Evolutionary conservation across 2,329 filamentous ascomycete genomes (phyloP), one percentile per base, ranked within the genome.

Genomic region (Teratosphaeria destructans): DNA sequence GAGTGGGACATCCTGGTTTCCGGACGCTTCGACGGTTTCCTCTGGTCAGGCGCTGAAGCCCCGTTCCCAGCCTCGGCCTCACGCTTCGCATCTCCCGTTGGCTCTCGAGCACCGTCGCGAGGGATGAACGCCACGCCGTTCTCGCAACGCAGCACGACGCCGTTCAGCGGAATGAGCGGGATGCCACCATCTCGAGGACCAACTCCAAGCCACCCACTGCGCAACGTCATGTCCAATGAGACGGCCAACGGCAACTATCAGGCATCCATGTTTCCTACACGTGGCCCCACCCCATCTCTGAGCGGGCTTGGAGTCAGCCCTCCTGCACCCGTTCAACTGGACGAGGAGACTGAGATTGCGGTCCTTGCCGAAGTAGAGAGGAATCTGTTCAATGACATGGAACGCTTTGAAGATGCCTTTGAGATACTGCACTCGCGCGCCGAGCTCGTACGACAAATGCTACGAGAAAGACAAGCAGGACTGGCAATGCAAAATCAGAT

Each of bases 1-100:
- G 93, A 97, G 74, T 97, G 93, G 93, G 93, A 96, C 63, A 95
- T 97, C 59, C 80, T 97, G 12, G 90, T 88, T 4, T 96, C 93
- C 0, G 93, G 93, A 32, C 88, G 93, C 32, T 97, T 97, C 68
- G 92, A 96, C 70, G 93, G 93, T 3, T 97, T 97, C 75, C 80
- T 96, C 23, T 95, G 93, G 85, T 95, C 90, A 53, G 93, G 93
- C 26, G 90, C 90, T 6, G 92, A 96, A 64, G 78, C 82, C 54
- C 68, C 75, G 5, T 65, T 74, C 14, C 66, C 73, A 35, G 66
- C 70, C 12, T 67, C 71, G 10, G 69, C 62, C 57, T 64, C 70
- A 52, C 58, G 66, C 55, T 71, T 66, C 35, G 65, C 60, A 32
- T 68, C 69, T 12, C 65, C 63, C 7, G 60, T 64, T 5, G 60